Conservation (phyloP, 1,139 yeast genomes). For the Yamadazyma sp. region DNA sequence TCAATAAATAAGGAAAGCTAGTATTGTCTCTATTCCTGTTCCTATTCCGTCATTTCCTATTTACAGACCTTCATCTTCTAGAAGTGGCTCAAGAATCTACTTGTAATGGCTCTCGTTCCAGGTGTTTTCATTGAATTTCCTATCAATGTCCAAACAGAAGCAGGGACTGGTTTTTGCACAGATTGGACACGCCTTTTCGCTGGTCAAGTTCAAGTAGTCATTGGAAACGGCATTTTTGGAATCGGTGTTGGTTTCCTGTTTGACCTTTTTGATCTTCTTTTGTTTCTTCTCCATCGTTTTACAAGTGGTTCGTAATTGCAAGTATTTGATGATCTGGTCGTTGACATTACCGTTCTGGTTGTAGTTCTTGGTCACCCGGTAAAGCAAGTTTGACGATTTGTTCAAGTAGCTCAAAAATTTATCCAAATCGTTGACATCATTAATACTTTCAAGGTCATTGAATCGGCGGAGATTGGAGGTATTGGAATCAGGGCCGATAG, state of each 20-base stretch:
- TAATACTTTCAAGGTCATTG: constrained; percentile 40
- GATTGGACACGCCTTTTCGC: constrained; percentile 10
- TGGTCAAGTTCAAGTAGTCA: constrained; percentile 8
- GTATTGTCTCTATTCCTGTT: neutral
- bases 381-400: constrained; percentile 40
- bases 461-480: constrained; percentile 11
- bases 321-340: constrained; percentile 36
- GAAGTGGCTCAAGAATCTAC: too few relatives aligned
- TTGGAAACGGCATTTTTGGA: neutral
- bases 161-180: constrained; percentile 12
- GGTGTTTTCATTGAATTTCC: constrained; percentile 7
- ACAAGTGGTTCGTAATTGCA: constrained; percentile 18
- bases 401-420: constrained; percentile 41
- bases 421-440: constrained; percentile 43
- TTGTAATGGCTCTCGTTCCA: constrained; percentile 3
- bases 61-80: neutral
- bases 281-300: constrained; percentile 6
- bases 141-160: constrained; percentile 13
- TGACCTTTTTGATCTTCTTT: constrained; percentile 6
- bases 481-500: neutral
- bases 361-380: constrained; percentile 39
- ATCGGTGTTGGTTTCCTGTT: neutral
- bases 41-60: neutral
- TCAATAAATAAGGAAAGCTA: constrained; percentile 4
- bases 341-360: constrained; percentile 20